These are phyloP conservation scores for Solanum ossicruentum DNA, from an alignment of 257 asterid genomes.

Conservation along the genomic window DNA sequence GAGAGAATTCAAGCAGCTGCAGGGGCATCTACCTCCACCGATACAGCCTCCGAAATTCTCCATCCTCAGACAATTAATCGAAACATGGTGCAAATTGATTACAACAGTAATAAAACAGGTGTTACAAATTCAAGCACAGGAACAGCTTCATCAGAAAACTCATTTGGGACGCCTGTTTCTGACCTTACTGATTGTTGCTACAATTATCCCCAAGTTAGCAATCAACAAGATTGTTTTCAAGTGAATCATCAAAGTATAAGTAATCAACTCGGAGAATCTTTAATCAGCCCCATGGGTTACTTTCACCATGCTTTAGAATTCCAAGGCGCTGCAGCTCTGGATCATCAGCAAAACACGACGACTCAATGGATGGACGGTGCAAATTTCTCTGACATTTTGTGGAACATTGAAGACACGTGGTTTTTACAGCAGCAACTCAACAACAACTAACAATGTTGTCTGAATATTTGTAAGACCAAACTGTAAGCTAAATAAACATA, in stretches of 20 bases:
- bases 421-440: conserved; percentile 42
- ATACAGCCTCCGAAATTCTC: not conserved
- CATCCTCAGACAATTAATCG: not conserved
- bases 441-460: not conserved
- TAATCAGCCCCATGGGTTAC: conserved; percentile 37
- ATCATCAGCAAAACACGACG: conserved; percentile 17
- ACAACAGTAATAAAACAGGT: not conserved
- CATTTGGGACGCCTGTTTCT: conserved; percentile 44
- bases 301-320: conserved; percentile 29
- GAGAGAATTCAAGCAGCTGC: conserved; percentile 73
- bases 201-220: conserved; percentile 23
- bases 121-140: conserved; percentile 29
- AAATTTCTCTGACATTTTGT: conserved; percentile 33
- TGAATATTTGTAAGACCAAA: not conserved
- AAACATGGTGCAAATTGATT: not conserved
- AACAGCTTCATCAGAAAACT: conserved; percentile 44
- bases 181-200: conserved; percentile 55
- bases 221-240: conserved; percentile 23
- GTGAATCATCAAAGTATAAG: not conserved
- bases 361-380: conserved; percentile 51
- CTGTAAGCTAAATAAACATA: not conserved
- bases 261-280: conserved; percentile 14
- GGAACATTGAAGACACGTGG: conserved; percentile 61
- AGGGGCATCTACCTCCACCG: not conserved
- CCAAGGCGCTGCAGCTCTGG: not conserved